These are phyloP conservation scores for Croton laevigatus DNA, from an alignment of 441 rosid species.

Conservation along the genomic window DNA sequence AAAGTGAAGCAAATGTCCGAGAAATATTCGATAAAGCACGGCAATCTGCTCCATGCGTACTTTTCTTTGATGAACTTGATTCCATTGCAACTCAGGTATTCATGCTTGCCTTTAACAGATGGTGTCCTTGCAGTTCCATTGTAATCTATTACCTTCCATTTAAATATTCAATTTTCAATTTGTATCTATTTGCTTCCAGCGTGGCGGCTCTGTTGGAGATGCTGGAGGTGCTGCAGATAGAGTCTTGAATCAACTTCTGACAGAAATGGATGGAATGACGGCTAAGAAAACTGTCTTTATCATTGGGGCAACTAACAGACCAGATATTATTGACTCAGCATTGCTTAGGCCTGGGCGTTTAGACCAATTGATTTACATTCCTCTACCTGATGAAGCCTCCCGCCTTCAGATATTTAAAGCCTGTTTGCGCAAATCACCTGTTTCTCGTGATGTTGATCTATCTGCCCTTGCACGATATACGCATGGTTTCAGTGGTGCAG, in stretches of 20 bases:
- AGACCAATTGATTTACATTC: slow-evolving; percentile 58
- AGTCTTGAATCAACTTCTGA: slow-evolving; percentile 57
- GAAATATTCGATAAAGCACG: slow-evolving; percentile 64
- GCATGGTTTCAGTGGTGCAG: slow-evolving; percentile 62
- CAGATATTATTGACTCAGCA: slow-evolving; percentile 61
- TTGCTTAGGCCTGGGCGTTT: slow-evolving; percentile 58
- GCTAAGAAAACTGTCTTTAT: slow-evolving; percentile 60
- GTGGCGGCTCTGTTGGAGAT: slow-evolving; percentile 56
- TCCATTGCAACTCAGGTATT: slow-evolving; percentile 61
- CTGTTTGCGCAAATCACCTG: slow-evolving; percentile 53
- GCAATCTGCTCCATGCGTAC: slow-evolving; percentile 64
- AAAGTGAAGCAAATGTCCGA: slow-evolving; percentile 60
- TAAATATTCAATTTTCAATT: background rate
- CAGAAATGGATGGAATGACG: slow-evolving; percentile 73
- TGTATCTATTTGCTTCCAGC: slow-evolving; percentile 27
- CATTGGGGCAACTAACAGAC: slow-evolving; percentile 60
- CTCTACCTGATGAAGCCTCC: slow-evolving; percentile 57
- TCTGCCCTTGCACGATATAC: slow-evolving; percentile 47
- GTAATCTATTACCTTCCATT: background rate
- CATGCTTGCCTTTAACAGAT: background rate
- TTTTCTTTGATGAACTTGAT: slow-evolving; percentile 62
- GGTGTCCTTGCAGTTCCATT: too few relatives aligned
- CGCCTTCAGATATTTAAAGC: slow-evolving; percentile 52
- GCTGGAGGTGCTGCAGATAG: slow-evolving; percentile 67
- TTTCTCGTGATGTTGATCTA: slow-evolving; percentile 49